Conservation (phyloP, 2,329 filamentous ascomycete genomes). For the Beauveria sp. region DNA sequence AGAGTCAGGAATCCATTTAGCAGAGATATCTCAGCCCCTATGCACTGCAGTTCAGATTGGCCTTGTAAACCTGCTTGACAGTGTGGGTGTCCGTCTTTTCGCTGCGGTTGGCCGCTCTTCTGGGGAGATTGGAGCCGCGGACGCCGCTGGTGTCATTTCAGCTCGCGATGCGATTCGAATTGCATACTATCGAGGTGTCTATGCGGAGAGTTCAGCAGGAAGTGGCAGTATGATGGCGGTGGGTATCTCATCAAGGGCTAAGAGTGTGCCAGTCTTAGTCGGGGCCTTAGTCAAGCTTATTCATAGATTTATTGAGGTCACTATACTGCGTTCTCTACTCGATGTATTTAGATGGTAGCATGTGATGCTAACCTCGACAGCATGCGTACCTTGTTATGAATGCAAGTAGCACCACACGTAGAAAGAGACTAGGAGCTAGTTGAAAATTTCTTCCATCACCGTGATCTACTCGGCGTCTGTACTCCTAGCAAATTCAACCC, state of each 20-base stretch:
- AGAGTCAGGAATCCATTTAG: constrained; percentile 15
- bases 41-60: constrained; percentile 24
- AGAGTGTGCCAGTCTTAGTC: no score
- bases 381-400: no score
- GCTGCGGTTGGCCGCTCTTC: constrained; percentile 40
- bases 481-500: no score
- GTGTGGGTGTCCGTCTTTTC: constrained; percentile 24
- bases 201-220: constrained; percentile 6
- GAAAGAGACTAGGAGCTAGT: no score
- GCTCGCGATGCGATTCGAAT: constrained; percentile 19
- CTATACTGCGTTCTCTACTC: no score
- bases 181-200: constrained; percentile 16
- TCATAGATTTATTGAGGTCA: no score
- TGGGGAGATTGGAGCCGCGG: constrained; percentile 43
- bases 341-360: no score
- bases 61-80: constrained; percentile 20
- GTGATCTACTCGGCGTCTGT: no score
- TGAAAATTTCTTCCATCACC: no score
- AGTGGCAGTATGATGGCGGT: constrained; percentile 17
- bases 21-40: constrained; percentile 23
- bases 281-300: no score
- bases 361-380: no score
- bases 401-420: no score
- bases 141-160: constrained; percentile 35
- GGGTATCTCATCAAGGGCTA: constrained; percentile 9